Evolutionary conservation across 2,329 filamentous ascomycete genomes (phyloP), one percentile per base, ranked within the genome.

Genomic region (Fusarium musae): DNA sequence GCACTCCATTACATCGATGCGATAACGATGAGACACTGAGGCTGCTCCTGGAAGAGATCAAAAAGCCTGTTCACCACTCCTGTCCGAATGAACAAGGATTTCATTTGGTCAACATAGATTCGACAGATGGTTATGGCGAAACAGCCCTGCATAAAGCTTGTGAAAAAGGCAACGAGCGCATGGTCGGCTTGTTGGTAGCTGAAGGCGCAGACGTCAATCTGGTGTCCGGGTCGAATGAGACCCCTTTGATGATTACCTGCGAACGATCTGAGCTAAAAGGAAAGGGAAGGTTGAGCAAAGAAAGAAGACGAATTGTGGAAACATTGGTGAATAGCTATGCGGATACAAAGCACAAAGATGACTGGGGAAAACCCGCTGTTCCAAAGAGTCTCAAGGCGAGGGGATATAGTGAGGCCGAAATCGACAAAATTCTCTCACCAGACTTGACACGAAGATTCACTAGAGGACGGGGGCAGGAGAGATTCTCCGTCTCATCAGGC

Each of bases 91-190:
- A 69, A n/a, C 63, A 32, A 32, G 40, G 39, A 2, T 39, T 57
- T 9, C 26, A 11, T 2, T 12, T 69, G 12, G 52, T 49, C 11
- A 19, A 23, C 3, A 63, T 69, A 40, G 39, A 69, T 21, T 69
- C 64, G 8, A 43, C 46, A 12, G 64, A 69, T 19, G 30, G 23
- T 9, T 69, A 69, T 19, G 64, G 58, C 16, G 36, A 52, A 43
- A 69, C 66, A 21, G 66, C 59, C 21, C 52, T 69, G 2, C 66
- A 69, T 17, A 47, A 63, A n/a, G 64, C 66, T 19, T 69, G 66
- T 9, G 52, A 69, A 15, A 69, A 30, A 37, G 66, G 64, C 13
- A 69, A 63, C 11, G 39, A 42, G 17, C 30, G 53, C 2, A 44
- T 69, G 26, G 66, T 69, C 7, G n/a, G 53, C 17, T 52, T 63